Evolutionary conservation across 768 basidiomycete genomes (phyloP).

Genomic region (Gymnopilus dilepis): DNA sequence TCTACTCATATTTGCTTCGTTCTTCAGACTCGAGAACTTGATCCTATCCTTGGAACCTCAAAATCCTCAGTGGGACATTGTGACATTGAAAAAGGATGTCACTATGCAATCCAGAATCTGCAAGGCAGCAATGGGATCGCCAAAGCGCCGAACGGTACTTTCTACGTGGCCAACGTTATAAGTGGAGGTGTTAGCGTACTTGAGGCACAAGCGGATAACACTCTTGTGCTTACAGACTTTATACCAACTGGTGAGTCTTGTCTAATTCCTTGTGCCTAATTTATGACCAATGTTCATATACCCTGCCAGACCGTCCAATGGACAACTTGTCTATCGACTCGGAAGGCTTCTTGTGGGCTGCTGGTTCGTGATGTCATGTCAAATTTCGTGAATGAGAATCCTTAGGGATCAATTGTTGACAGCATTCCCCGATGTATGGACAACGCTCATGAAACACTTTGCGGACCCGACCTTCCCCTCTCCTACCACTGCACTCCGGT

Average conservation of each 20-base stretch:
- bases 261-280: background rate
- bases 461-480: slow-evolving; percentile 42
- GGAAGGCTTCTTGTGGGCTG: slow-evolving; percentile 65
- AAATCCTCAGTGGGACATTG: slow-evolving; percentile 68
- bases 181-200: slow-evolving; percentile 55
- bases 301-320: background rate
- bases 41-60: slow-evolving; percentile 37
- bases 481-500: slow-evolving; percentile 52
- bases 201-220: slow-evolving; percentile 63
- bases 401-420: no score
- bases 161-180: slow-evolving; percentile 61
- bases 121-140: slow-evolving; percentile 67
- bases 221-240: slow-evolving; percentile 56
- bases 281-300: background rate
- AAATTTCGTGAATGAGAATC: no score
- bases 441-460: slow-evolving; percentile 41
- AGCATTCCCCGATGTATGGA: slow-evolving; percentile 53
- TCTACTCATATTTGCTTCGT: background rate
- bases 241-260: slow-evolving; percentile 55
- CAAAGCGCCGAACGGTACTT: slow-evolving; percentile 58
- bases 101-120: slow-evolving; percentile 56
- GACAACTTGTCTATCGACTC: slow-evolving; percentile 38
- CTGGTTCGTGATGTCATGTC: slow-evolving; percentile 44
- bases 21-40: slow-evolving; percentile 35
- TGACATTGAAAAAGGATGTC: slow-evolving; percentile 63